Percentiles rank a stretch among this genome's conserved stretches.
phyloP scores from a whole-genome alignment of 192 early-diverging fungal species.

The Chytriomyces sp. region DNA sequence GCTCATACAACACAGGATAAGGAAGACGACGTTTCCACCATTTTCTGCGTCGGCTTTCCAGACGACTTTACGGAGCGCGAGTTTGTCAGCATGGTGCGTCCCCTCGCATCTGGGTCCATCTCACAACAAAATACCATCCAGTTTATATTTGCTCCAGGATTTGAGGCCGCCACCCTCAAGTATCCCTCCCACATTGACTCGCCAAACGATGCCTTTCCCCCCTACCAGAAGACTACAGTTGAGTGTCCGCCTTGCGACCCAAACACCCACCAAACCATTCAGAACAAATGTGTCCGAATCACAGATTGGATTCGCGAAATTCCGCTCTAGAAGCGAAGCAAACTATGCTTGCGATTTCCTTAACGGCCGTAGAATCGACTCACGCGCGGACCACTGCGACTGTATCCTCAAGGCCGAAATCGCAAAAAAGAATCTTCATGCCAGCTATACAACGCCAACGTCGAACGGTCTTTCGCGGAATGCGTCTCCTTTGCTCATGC shows the following conservation, averaged over 20 bases:
- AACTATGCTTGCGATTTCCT: slow-evolving; percentile 89
- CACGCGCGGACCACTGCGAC: slow-evolving; percentile 65
- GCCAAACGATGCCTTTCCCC: slow-evolving; percentile 36
- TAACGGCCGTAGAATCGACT: slow-evolving; percentile 89
- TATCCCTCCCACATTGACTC: slow-evolving; percentile 72
- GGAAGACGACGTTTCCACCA: slow-evolving; percentile 94
- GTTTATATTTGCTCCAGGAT: slow-evolving; percentile 95
- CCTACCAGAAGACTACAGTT: slow-evolving; percentile 24
- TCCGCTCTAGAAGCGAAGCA: slow-evolving; percentile 88
- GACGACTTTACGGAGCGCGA: slow-evolving; percentile 99
- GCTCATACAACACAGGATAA: too few species aligned
- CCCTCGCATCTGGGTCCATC: background rate
- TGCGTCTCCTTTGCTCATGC: background rate
- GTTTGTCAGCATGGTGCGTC: slow-evolving; percentile 88
- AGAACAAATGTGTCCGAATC: too few species aligned
- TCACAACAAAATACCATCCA: background rate
- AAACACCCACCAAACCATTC: too few species aligned
- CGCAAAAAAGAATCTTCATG: slow-evolving; percentile 99
- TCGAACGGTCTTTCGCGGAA: slow-evolving; percentile 56
- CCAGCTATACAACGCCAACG: too few species aligned
- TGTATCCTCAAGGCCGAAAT: slow-evolving; percentile 91
- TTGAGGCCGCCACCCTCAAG: slow-evolving; percentile 97
- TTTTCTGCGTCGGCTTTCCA: slow-evolving; percentile 99
- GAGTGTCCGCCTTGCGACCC: slow-evolving; percentile 3
- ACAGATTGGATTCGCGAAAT: slow-evolving; percentile 99